Evolutionary conservation across 306 rosid genomes (phyloP).

Genomic region (Acmispon strigosus): DNA sequence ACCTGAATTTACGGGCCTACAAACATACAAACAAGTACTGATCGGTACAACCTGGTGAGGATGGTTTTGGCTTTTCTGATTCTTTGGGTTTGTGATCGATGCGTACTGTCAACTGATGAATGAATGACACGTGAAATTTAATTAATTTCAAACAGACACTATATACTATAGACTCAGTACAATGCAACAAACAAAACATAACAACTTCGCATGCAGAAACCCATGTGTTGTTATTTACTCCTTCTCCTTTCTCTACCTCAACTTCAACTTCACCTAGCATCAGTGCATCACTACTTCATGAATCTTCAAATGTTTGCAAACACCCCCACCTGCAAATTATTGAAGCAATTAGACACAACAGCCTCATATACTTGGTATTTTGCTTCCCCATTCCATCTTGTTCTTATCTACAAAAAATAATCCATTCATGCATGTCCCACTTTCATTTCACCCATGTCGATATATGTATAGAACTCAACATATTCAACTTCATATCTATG

Average conservation of each 20-base stretch:
- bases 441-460: too few relatives aligned
- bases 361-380: background rate
- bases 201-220: constrained; percentile 23
- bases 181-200: background rate
- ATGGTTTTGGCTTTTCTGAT: constrained; percentile 32
- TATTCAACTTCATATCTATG: background rate
- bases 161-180: too few relatives aligned
- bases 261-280: too few relatives aligned
- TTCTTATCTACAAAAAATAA: too few relatives aligned
- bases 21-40: constrained; percentile 27
- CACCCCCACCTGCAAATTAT: too few relatives aligned
- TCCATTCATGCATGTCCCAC: background rate
- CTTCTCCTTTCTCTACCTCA: background rate
- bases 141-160: too few relatives aligned
- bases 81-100: constrained; percentile 15
- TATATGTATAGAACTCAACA: too few relatives aligned
- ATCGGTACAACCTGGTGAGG: constrained; percentile 48
- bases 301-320: too few relatives aligned
- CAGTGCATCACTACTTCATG: too few relatives aligned
- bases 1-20: constrained; percentile 44
- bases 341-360: too few relatives aligned
- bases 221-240: constrained; percentile 32
- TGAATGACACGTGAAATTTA: constrained; percentile 7
- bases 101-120: constrained; percentile 28
- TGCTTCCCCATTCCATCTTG: background rate